Evolutionary conservation across 176 grass and related monocot genomes (phyloP), one percentile per base, ranked within the genome.

Genomic region (Triticum turgidum): DNA sequence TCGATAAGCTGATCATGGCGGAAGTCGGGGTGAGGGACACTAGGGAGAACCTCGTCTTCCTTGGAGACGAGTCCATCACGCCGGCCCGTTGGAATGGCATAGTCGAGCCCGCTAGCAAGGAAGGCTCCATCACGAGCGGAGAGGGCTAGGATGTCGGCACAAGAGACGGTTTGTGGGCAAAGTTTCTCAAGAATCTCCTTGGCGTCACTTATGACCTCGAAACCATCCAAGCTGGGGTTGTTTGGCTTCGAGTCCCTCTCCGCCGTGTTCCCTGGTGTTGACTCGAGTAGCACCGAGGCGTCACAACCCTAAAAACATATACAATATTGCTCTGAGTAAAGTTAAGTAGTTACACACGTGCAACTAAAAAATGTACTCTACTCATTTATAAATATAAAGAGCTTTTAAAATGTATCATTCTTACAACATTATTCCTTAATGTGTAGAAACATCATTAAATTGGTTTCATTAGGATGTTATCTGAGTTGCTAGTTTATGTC

Each of bases 151-250:
- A 98, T 89, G 69, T 98, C 96, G 0, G 96, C 89, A 49, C 96
- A 98, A 14, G 96, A 98, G 9, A 98, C 96, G 0, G 91, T 98
- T 7, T 12, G 72, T 0, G 93, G 93, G 82, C 96, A 98, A n/a
- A 42, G 21, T 24, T 61, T 47, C 72, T 90, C 89, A 2, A 90
- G 54, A 3, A 25, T 30, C 5, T 58, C 79, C 65, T 90, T 90
- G 17, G 85, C 84, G 0, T 69, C 84, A 17, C 73, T 81, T 15
- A 90, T 72, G 30, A 87, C 80, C 9, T 90, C 84, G 18, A 87
- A 90, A 9, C 84, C 84, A 2, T 77, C 80, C 44, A 83, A 5
- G 56, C 89, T 87, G 5, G 89, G 85, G 67, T 85, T 89, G 84
- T 90, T 90, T 6, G 79, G 15, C 44, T 10, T 17, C 1, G 64